Conservation (phyloP, 1,284 basidiomycete genomes). For the Tilletia walkeri region DNA sequence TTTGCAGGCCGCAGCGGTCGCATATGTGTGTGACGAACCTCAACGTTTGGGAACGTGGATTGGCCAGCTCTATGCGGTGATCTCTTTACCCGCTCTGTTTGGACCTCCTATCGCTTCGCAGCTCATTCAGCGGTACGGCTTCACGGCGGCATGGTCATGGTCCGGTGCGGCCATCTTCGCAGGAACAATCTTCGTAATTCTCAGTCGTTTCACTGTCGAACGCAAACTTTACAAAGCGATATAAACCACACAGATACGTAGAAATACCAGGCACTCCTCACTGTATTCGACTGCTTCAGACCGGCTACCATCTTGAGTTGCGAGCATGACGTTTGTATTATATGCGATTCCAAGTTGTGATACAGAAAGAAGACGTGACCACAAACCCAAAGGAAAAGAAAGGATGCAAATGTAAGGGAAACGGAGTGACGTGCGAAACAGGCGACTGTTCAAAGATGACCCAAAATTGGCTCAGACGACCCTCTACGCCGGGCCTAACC, state of each 20-base stretch:
- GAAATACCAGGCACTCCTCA: too few species aligned
- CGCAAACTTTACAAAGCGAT: not conserved
- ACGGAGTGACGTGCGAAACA: too few species aligned
- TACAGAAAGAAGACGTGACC: too few species aligned
- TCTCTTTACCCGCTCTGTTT: constrained; percentile 24
- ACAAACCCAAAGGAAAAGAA: too few species aligned
- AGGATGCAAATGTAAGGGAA: too few species aligned
- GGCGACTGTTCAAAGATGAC: too few species aligned
- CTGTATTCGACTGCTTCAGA: too few species aligned
- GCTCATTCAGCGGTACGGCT: constrained; percentile 20
- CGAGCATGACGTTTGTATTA: too few species aligned
- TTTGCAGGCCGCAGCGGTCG: constrained; percentile 19
- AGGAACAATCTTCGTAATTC: constrained; percentile 20
- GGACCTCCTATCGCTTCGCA: constrained; percentile 22
- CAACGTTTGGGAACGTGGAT: constrained; percentile 26
- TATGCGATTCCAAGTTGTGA: too few species aligned
- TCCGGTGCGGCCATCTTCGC: constrained; percentile 19
- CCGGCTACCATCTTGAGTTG: too few species aligned
- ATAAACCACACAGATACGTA: not conserved
- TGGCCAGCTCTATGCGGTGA: constrained; percentile 22
- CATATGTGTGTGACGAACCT: constrained; percentile 20
- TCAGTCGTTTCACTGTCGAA: constrained; percentile 17
- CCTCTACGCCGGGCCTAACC: too few species aligned
- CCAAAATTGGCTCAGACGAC: too few species aligned
- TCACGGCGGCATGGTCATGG: constrained; percentile 22